These are phyloP conservation scores for Pharus latifolius DNA, from an alignment of 176 grass and related monocot genomes.

Conservation along the genomic window DNA sequence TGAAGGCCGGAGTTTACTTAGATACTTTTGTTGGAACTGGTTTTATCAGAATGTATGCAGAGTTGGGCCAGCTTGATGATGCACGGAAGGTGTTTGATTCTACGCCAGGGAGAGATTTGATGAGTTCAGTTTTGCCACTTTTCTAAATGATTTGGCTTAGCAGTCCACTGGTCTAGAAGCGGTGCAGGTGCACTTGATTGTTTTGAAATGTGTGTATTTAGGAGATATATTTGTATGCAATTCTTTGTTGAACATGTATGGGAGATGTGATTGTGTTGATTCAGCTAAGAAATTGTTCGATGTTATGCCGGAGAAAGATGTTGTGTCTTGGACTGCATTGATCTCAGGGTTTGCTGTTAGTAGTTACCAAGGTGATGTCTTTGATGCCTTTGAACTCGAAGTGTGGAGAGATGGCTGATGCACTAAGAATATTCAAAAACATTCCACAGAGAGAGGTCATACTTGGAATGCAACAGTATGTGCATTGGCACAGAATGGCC, in stretches of 20 bases:
- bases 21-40: conserved; percentile 26
- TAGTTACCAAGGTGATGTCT: not conserved
- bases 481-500: not conserved
- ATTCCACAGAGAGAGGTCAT: not conserved
- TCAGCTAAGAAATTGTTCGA: conserved; percentile 2
- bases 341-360: conserved; percentile 2
- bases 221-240: conserved; percentile 8
- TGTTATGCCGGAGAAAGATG: conserved; percentile 4
- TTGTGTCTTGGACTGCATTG: conserved; percentile 30
- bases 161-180: conserved; percentile 21
- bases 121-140: conserved; percentile 46
- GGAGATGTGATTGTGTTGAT: not conserved
- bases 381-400: not conserved
- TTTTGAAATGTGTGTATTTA: not conserved
- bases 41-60: conserved; percentile 28
- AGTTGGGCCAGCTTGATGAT: conserved; percentile 23
- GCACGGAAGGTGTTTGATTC: conserved; percentile 38
- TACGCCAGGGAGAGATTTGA: conserved; percentile 25
- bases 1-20: conserved; percentile 23
- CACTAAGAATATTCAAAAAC: not conserved
- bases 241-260: conserved; percentile 27
- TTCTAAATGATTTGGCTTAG: conserved; percentile 32
- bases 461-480: conserved; percentile 8
- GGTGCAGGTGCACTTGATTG: conserved; percentile 14
- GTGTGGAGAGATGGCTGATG: not conserved